Evolutionary conservation across 176 grass and related monocot genomes (phyloP).

Genomic region (Triticum aestivum): DNA sequence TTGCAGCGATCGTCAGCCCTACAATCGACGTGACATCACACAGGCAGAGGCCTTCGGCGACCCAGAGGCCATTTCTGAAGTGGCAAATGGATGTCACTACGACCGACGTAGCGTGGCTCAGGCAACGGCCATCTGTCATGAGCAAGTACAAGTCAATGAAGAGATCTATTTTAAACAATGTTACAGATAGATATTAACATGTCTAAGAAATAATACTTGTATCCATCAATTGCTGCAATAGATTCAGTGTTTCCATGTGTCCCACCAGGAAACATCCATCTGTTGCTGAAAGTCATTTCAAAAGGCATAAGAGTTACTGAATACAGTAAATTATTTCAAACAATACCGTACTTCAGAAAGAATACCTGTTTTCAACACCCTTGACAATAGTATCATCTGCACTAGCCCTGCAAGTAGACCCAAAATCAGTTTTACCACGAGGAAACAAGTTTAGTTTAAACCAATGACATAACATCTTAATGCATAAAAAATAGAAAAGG

Average conservation of each 20-base stretch:
- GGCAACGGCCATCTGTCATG: slow-evolving; percentile 1
- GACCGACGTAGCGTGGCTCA: neutral
- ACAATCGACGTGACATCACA: too few species aligned
- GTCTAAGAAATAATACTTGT: neutral
- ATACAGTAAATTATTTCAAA: neutral
- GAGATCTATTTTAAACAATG: neutral
- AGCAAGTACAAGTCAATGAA: neutral
- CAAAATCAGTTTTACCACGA: neutral
- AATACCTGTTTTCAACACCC: neutral
- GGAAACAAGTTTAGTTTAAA: neutral
- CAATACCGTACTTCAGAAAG: neutral
- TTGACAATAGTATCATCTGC: neutral
- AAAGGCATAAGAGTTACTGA: neutral
- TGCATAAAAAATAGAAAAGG: neutral
- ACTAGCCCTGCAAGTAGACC: neutral
- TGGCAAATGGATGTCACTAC: too few species aligned
- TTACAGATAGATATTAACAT: neutral
- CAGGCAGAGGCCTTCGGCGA: too few species aligned
- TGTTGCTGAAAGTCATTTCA: neutral
- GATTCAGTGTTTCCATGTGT: neutral
- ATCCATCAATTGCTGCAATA: neutral
- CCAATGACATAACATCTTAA: neutral
- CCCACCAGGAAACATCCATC: neutral
- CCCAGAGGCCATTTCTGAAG: too few species aligned
- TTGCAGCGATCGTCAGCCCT: too few species aligned